Conservation (phyloP, 352 stramenopile species). For the Halophytophthora batemanensis region DNA sequence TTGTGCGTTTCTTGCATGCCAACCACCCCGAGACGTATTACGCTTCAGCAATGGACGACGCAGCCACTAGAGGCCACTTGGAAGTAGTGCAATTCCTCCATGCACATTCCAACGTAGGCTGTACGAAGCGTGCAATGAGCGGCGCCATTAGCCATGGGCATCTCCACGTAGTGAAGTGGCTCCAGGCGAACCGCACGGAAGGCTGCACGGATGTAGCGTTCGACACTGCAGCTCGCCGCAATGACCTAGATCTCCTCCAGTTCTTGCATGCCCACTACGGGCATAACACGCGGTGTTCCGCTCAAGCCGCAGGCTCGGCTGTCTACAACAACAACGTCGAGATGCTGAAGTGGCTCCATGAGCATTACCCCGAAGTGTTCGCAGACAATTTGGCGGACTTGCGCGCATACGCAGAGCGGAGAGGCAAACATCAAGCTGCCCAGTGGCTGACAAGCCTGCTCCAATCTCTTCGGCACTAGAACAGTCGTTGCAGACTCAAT, state of each 20-base stretch:
- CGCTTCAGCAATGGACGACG: conserved; percentile 3
- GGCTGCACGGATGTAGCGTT: conserved; percentile 28
- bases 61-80: conserved; percentile 3
- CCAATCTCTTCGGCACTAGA: no score
- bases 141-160: neutral
- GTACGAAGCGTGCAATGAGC: conserved; percentile 7
- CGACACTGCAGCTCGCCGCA: conserved; percentile 19
- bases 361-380: conserved; percentile 16
- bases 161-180: conserved; percentile 1
- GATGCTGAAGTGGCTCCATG: conserved; percentile 20
- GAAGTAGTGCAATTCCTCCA: conserved; percentile 20
- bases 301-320: conserved; percentile 15
- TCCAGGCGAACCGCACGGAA: conserved; percentile 20
- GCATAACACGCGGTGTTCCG: conserved; percentile 17
- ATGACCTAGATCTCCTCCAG: conserved; percentile 25
- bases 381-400: conserved; percentile 2
- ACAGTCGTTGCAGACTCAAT: no score
- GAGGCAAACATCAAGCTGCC: neutral
- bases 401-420: conserved; percentile 17
- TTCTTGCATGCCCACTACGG: conserved; percentile 25
- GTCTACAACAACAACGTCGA: conserved; percentile 10
- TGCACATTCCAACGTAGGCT: conserved; percentile 12
- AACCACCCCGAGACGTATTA: conserved; percentile 2
- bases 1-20: conserved; percentile 20
- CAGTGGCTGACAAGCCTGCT: conserved; percentile 14